A percentile compares a stretch with the other conserved stretches of the same genome.
Conservation (phyloP, 352 stramenopile species). For the Globisporangium cylindrosporum region DNA sequence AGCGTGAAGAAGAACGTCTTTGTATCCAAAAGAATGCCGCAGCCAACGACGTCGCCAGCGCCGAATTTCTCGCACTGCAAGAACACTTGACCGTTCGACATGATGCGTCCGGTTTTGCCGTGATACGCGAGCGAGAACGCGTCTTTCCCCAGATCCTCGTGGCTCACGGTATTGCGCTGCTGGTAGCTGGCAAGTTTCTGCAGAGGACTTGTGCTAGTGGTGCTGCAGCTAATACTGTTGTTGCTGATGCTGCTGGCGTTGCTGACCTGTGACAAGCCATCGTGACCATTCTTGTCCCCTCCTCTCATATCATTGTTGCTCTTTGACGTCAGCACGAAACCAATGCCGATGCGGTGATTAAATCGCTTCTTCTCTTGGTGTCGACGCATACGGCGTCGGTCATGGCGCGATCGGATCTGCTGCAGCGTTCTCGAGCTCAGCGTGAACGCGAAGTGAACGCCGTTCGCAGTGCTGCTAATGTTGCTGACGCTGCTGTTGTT, state of each 20-base stretch:
- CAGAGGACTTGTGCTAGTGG: too few species aligned
- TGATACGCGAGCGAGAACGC: slow-evolving; percentile 50
- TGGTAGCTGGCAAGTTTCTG: too few species aligned
- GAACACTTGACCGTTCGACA: slow-evolving; percentile 45
- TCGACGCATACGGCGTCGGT: slow-evolving; percentile 33
- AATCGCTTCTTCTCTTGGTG: slow-evolving; percentile 33
- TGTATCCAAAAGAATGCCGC: slow-evolving; percentile 51
- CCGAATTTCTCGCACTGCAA: slow-evolving; percentile 53
- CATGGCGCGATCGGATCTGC: slow-evolving; percentile 36
- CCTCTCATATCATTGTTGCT: too few species aligned
- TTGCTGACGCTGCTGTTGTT: neutral
- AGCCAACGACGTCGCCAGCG: slow-evolving; percentile 54
- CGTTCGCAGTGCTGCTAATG: slow-evolving; percentile 18
- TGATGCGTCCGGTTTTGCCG: slow-evolving; percentile 48
- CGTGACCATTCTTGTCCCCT: too few species aligned
- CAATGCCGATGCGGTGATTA: slow-evolving; percentile 45
- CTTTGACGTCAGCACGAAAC: slow-evolving; percentile 31
- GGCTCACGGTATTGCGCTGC: neutral
- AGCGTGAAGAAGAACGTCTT: slow-evolving; percentile 75
- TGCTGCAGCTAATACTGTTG: too few species aligned
- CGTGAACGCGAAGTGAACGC: slow-evolving; percentile 42
- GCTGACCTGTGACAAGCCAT: too few species aligned
- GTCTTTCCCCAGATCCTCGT: slow-evolving; percentile 33
- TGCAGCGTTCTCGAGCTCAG: slow-evolving; percentile 37
- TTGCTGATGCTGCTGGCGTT: too few species aligned